Evolutionary conservation across 2,329 filamentous ascomycete species (phyloP).

Genomic region (Bipolaris oryzae): DNA sequence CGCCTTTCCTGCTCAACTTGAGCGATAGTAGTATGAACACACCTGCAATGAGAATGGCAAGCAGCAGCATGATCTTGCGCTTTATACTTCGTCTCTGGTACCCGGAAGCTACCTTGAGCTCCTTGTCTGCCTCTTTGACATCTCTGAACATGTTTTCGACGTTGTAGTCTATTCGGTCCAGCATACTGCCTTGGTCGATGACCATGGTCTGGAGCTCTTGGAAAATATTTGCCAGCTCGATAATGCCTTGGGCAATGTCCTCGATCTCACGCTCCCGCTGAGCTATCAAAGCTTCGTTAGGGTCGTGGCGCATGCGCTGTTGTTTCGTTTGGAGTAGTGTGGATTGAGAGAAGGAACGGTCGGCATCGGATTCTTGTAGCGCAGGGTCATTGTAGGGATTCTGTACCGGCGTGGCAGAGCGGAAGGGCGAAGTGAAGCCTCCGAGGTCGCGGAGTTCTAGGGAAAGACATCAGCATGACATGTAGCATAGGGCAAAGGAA

Average conservation of each 20-base stretch:
- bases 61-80: constrained; percentile 88
- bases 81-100: constrained; percentile 91
- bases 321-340: constrained; percentile 81
- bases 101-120: constrained; percentile 82
- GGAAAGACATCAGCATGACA: constrained; percentile 18
- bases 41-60: constrained; percentile 81
- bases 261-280: constrained; percentile 97
- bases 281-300: constrained; percentile 76
- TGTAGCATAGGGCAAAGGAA: not conserved
- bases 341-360: constrained; percentile 88
- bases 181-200: constrained; percentile 59
- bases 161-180: constrained; percentile 73
- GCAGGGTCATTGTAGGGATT: constrained; percentile 83
- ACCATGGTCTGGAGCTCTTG: constrained; percentile 94
- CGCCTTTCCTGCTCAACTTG: constrained; percentile 68
- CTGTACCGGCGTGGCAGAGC: constrained; percentile 52
- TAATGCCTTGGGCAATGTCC: constrained; percentile 97
- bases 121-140: constrained; percentile 90
- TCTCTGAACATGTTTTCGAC: constrained; percentile 94
- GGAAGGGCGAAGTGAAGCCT: constrained; percentile 57
- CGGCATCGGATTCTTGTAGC: constrained; percentile 84
- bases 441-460: constrained; percentile 54
- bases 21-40: constrained; percentile 83
- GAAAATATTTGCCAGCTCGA: constrained; percentile 95
- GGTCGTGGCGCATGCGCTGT: constrained; percentile 65